Conservation (phyloP, 2,329 filamentous ascomycete species). For the Sphaerulina vaccinii region DNA sequence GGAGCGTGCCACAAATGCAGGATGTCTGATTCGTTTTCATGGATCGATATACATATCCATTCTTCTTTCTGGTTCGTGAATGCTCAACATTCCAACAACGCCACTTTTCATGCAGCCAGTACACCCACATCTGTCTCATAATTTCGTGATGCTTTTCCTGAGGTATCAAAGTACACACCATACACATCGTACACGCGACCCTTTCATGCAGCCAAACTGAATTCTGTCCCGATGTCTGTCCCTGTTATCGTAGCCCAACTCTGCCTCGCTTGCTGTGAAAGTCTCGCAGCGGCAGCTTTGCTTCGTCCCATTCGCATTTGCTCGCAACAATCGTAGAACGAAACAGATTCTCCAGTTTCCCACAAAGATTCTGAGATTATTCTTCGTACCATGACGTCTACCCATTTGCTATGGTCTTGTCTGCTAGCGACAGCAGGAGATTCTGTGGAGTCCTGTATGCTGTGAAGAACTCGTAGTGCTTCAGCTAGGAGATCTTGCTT, state of each 20-base stretch:
- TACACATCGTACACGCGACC: no score
- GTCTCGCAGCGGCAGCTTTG: conserved; percentile 20
- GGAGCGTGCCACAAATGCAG: neutral
- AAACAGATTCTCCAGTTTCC: conserved; percentile 17
- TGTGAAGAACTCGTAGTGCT: conserved; percentile 19
- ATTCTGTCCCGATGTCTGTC: conserved; percentile 17
- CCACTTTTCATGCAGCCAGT: no score
- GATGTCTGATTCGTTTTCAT: neutral
- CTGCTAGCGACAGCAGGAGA: conserved; percentile 17
- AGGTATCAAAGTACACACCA: no score
- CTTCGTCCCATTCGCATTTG: conserved; percentile 20
- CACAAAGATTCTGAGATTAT: conserved; percentile 23
- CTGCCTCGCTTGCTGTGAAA: conserved; percentile 19
- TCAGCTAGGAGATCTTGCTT: conserved; percentile 21
- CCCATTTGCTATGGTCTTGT: conserved; percentile 21
- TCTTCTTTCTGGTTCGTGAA: neutral
- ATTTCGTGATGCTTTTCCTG: no score
- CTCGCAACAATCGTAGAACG: conserved; percentile 26
- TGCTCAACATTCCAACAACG: neutral
- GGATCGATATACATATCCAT: neutral
- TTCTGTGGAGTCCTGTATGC: conserved; percentile 20
- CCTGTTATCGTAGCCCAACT: conserved; percentile 21
- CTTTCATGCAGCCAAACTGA: conserved; percentile 12
- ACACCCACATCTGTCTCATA: no score
- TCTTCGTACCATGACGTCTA: conserved; percentile 22